Evolutionary conservation across 2,329 filamentous ascomycete species (phyloP), one percentile per base, ranked within the genome.

Genomic region (Neoascochyta sp.): DNA sequence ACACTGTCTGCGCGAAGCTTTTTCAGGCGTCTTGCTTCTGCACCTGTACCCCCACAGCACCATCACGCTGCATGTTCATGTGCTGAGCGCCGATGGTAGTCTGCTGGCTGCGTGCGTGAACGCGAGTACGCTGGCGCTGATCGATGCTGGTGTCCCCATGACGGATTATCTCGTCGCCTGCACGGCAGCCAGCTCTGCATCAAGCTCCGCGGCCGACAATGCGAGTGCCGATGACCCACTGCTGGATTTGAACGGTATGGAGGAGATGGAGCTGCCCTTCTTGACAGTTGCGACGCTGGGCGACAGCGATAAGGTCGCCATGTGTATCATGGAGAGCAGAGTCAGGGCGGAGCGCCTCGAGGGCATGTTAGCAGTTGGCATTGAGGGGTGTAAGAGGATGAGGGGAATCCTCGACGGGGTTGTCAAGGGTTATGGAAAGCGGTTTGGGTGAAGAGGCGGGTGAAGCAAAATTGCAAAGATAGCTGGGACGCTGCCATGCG

Each of bases 101-200:
- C 74, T 96, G 3, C 80, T 98, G 12, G 88, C 90, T 0, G 84
- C 88, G 0, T 86, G 90, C 24, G 72, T 96, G 48, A 98, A 98
- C 55, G 92, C 92, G 4, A 78, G 85, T 0, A 95, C 90, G 0
- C 77, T 98, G 9, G 92, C 92, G 0, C 78, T 96, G 13, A 82
- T 96, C 41, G 92, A 98, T 59, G 92, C 92, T 1, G 92, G 92
- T 29, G 83, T 98, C 12, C 92, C 92, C 14, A 95, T 96, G 89
- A 80, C 81, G 3, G 87, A 94, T 57, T 93, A 95, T 58, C 76
- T 96, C 3, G 80, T 81, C 13, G 87, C 89, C 5, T 93, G 86
- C 65, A 95, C 89, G 1, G 85, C 87, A 0, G 92, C 89, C 4
- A 85, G 82, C 9, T 86, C 83, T 0, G 80, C 80, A 0, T 44